A percentile compares a stretch with the other conserved stretches of the same genome.
Conservation (phyloP, 2,329 filamentous ascomycete species). For the Monosporascus sp. region DNA sequence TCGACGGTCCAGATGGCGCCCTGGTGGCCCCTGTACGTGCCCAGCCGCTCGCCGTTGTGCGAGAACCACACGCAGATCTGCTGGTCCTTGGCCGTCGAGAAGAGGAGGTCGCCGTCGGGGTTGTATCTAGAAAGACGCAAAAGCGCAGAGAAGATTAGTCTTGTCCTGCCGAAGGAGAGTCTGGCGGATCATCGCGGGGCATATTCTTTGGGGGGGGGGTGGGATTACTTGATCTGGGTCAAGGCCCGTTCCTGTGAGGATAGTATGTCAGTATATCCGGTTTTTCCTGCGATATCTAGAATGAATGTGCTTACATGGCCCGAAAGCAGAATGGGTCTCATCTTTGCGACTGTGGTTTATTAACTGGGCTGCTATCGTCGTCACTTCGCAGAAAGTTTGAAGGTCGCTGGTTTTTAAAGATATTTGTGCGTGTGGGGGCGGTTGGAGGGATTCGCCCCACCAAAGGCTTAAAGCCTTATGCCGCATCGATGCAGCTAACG, state of each 20-base stretch:
- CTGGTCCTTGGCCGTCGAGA: constrained; percentile 94
- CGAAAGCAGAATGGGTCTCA: constrained; percentile 94
- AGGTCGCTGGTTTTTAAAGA: neutral
- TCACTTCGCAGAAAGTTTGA: neutral
- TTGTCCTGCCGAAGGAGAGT: too few relatives aligned
- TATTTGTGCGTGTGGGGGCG: neutral
- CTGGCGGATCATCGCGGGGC: neutral
- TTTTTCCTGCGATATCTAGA: neutral
- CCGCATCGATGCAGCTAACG: neutral
- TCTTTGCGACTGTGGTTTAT: constrained; percentile 46
- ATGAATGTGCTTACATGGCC: constrained; percentile 62
- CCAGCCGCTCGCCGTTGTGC: constrained; percentile 95
- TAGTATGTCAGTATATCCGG: constrained; percentile 11
- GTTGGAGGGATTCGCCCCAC: neutral
- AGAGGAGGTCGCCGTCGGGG: constrained; percentile 92
- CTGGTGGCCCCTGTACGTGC: constrained; percentile 94
- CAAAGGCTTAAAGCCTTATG: neutral
- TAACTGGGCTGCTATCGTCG: constrained; percentile 7
- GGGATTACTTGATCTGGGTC: constrained; percentile 79
- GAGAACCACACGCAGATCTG: constrained; percentile 95
- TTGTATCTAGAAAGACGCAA: constrained; percentile 59
- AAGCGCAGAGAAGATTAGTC: constrained; percentile 4
- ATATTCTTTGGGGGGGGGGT: constrained; percentile 5
- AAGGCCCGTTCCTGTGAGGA: constrained; percentile 72
- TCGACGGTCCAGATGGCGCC: constrained; percentile 99